Conservation (phyloP, 352 stramenopile species). For the Pythium angustatum region DNA sequence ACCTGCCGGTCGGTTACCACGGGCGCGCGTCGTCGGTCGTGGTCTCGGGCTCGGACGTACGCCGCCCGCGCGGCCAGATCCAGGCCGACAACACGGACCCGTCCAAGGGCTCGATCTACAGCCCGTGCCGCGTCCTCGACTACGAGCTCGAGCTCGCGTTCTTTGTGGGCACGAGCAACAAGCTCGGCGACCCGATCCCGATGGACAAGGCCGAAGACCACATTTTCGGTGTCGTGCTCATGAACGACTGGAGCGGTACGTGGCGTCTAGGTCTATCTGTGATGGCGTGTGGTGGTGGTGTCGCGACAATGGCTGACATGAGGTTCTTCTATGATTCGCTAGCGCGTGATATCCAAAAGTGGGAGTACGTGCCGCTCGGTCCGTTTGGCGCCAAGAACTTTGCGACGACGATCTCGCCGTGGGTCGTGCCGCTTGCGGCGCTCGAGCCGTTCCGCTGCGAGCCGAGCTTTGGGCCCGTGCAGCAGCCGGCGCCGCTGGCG, state of each 20-base stretch:
- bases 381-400: slow-evolving; percentile 98
- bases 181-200: slow-evolving; percentile 84
- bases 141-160: slow-evolving; percentile 98
- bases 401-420: slow-evolving; percentile 95
- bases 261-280: background rate
- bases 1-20: slow-evolving; percentile 98
- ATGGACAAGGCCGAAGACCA: slow-evolving; percentile 92
- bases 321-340: background rate
- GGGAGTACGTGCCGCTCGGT: slow-evolving; percentile 97
- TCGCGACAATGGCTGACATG: background rate
- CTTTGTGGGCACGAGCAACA: slow-evolving; percentile 91
- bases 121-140: slow-evolving; percentile 91
- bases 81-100: slow-evolving; percentile 90
- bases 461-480: slow-evolving; percentile 89
- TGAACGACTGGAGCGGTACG: slow-evolving; percentile 97
- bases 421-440: slow-evolving; percentile 94
- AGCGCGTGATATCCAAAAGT: slow-evolving; percentile 93
- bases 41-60: slow-evolving; percentile 78
- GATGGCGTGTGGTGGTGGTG: background rate
- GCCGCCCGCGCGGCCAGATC: slow-evolving; percentile 91
- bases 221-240: slow-evolving; percentile 97
- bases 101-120: slow-evolving; percentile 91
- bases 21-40: slow-evolving; percentile 93
- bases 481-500: slow-evolving; percentile 85
- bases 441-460: slow-evolving; percentile 92